These are phyloP conservation scores for Singerocomus inundabilis DNA, from an alignment of 1,284 basidiomycete species.

Conservation along the genomic window DNA sequence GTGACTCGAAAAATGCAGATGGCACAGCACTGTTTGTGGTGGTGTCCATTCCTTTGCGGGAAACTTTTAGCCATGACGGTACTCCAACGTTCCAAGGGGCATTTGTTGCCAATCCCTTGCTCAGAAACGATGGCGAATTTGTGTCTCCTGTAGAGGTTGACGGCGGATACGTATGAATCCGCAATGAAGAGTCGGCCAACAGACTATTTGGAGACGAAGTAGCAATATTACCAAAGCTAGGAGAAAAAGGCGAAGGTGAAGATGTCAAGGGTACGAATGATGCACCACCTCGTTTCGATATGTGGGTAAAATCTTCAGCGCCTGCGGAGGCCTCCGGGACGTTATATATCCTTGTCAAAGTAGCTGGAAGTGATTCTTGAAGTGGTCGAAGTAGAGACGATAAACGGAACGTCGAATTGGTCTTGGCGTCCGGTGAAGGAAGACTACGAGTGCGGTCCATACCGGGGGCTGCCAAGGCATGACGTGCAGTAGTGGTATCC, in stretches of 20 bases:
- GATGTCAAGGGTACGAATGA: conserved; percentile 64
- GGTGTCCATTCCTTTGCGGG: conserved; percentile 43
- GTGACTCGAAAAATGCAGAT: conserved; percentile 12
- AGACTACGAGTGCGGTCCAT: conserved; percentile 43
- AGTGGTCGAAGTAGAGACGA: conserved; percentile 63
- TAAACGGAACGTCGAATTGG: conserved; percentile 51
- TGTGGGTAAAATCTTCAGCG: conserved; percentile 67
- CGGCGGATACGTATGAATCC: conserved; percentile 74
- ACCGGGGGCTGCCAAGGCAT: conserved; percentile 21
- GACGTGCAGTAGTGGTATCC: conserved; percentile 61
- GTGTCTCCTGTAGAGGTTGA: conserved; percentile 49
- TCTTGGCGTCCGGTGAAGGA: conserved; percentile 32
- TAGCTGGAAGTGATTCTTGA: conserved; percentile 48
- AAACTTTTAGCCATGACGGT: conserved; percentile 69
- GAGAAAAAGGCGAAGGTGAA: conserved; percentile 19
- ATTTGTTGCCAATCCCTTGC: conserved; percentile 27
- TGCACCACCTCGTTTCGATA: conserved; percentile 49
- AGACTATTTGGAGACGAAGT: conserved; percentile 8
- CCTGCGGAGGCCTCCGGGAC: conserved; percentile 38
- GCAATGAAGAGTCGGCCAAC: conserved; percentile 24
- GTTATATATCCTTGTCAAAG: conserved; percentile 31
- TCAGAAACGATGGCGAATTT: conserved; percentile 25
- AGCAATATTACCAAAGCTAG: conserved; percentile 14
- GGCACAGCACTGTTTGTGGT: conserved; percentile 8
- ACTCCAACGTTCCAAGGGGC: conserved; percentile 60